Conservation (phyloP, 371 early-diverging fungal species). For the Funneliformis caledonium region DNA sequence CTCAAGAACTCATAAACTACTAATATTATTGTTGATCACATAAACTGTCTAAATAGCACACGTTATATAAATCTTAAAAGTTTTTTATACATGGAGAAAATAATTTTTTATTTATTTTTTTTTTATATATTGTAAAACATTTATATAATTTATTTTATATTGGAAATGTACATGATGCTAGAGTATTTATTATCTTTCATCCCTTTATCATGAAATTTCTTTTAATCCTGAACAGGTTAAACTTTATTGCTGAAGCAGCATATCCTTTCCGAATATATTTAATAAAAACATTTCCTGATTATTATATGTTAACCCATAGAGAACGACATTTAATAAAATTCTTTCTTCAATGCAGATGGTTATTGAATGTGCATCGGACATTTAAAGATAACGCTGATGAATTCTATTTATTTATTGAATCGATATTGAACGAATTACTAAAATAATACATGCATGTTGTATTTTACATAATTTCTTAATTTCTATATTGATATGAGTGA, state of each 20-base stretch:
- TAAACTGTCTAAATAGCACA: no score
- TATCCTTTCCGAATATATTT: neutral
- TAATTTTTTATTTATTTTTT: no score
- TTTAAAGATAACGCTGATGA: neutral
- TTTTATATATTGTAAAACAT: neutral
- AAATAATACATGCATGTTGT: no score
- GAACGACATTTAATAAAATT: neutral
- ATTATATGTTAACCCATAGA: neutral
- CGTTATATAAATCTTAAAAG: no score
- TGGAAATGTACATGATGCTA: neutral
- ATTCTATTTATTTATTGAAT: no score
- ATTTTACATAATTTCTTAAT: no score
- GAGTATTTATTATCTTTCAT: slow-evolving; percentile 4
- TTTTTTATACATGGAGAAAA: no score
- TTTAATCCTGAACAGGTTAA: neutral
- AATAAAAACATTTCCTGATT: neutral
- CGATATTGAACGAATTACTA: no score
- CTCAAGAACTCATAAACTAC: no score
- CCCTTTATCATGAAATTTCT: neutral
- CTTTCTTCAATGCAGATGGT: neutral
- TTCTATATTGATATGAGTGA: no score
- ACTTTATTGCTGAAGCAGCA: neutral
- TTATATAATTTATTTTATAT: neutral
- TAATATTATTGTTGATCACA: no score
- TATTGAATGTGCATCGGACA: neutral